These are phyloP conservation scores for Ustilago hordei DNA, from an alignment of 1,284 basidiomycete genomes.

Conservation along the genomic window DNA sequence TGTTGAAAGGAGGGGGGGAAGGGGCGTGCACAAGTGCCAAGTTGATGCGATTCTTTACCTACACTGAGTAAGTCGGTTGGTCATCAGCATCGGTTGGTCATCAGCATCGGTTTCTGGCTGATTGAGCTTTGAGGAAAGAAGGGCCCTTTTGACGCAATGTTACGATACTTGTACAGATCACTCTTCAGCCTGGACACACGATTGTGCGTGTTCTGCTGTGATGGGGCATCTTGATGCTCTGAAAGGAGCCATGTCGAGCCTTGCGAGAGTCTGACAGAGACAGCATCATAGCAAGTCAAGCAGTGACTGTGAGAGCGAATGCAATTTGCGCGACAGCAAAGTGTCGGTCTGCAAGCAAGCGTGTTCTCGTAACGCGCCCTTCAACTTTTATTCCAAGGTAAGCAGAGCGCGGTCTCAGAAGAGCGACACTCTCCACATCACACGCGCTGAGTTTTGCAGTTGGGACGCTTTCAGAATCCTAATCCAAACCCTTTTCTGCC, in stretches of 20 bases:
- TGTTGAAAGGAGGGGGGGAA: slow-evolving; percentile 38
- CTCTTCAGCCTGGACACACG: not conserved
- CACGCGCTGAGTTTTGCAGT: not conserved
- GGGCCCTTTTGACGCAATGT: slow-evolving; percentile 18
- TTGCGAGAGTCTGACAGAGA: not conserved
- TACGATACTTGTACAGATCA: slow-evolving; percentile 35
- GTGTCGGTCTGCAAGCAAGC: not conserved
- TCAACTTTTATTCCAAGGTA: not conserved
- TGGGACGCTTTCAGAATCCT: not conserved
- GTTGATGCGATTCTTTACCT: too few relatives aligned
- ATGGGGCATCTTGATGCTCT: not conserved
- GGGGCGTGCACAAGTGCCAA: not conserved
- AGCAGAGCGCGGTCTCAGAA: slow-evolving; percentile 11
- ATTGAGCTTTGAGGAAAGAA: not conserved
- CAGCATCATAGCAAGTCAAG: too few relatives aligned
- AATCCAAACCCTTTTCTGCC: slow-evolving; percentile 6
- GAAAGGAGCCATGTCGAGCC: not conserved
- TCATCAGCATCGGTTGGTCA: not conserved
- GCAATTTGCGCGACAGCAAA: slow-evolving; percentile 11
- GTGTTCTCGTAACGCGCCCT: slow-evolving; percentile 1
- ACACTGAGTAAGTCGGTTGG: too few relatives aligned
- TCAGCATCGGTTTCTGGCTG: not conserved
- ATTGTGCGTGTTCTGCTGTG: not conserved
- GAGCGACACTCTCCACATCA: slow-evolving; percentile 10
- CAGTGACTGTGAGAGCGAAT: not conserved